Percentiles rank a stretch among this genome's conserved stretches.
Conservation (phyloP, 2,329 filamentous ascomycete genomes). For the Pestalotiopsis sp. region DNA sequence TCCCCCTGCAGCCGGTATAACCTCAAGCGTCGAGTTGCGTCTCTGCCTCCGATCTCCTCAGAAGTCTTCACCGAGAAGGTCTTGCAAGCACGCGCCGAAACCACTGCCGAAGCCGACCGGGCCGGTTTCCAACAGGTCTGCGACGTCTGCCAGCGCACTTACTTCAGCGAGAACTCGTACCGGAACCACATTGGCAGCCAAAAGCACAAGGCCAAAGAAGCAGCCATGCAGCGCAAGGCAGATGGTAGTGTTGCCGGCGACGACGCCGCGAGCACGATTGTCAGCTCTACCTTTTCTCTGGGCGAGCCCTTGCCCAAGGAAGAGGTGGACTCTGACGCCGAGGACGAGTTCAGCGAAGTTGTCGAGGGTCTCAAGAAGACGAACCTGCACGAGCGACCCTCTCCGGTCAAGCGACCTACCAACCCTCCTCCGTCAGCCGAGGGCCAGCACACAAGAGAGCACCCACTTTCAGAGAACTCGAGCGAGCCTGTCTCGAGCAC, state of each 20-base stretch:
- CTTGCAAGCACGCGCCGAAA: conserved; percentile 82
- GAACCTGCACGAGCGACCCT: conserved; percentile 41
- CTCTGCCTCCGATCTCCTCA: conserved; percentile 85
- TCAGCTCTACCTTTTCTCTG: conserved; percentile 90
- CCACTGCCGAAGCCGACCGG: conserved; percentile 82
- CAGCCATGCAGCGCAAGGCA: conserved; percentile 44
- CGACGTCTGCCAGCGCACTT: conserved; percentile 83
- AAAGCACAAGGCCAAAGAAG: conserved; percentile 78
- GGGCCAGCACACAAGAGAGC: conserved; percentile 48
- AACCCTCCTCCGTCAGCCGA: conserved; percentile 50
- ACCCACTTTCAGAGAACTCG: conserved; percentile 40
- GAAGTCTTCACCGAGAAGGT: conserved; percentile 97
- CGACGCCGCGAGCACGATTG: conserved; percentile 79
- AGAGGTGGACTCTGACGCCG: conserved; percentile 66
- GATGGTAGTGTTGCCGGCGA: conserved; percentile 54
- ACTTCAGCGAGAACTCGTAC: conserved; percentile 95
- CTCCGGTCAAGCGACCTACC: conserved; percentile 57
- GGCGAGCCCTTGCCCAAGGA: conserved; percentile 71
- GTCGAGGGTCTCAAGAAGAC: conserved; percentile 77
- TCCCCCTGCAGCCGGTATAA: conserved; percentile 76
- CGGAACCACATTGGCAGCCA: conserved; percentile 89
- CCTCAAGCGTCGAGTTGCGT: conserved; percentile 90
- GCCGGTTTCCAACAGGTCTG: conserved; percentile 87
- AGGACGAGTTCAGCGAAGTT: conserved; percentile 77
- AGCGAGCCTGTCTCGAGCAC: conserved; percentile 48